These are phyloP conservation scores for Penicillium arizonense DNA, from an alignment of 495 filamentous ascomycete species.

Conservation along the genomic window DNA sequence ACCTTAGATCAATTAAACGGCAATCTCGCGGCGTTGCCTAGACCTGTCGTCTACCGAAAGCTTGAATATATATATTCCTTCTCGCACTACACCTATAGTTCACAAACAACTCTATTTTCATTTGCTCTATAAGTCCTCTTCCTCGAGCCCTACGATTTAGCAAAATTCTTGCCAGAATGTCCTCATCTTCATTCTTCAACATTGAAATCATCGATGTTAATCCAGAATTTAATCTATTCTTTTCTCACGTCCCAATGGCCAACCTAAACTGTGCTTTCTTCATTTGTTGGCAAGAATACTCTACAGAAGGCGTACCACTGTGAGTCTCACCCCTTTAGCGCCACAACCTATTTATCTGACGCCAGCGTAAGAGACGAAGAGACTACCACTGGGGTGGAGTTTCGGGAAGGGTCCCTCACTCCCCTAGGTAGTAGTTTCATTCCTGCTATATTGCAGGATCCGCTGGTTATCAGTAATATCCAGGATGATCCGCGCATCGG, in stretches of 20 bases:
- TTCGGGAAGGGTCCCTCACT: not conserved
- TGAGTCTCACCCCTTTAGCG: not conserved
- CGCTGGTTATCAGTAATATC: not conserved
- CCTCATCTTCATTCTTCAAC: not conserved
- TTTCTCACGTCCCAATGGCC: not conserved
- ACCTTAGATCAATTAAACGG: no score
- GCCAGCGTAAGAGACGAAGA: not conserved
- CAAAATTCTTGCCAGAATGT: not conserved
- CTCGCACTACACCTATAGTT: not conserved
- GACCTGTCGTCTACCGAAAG: not conserved
- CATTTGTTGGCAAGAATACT: constrained; percentile 1
- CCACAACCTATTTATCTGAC: not conserved
- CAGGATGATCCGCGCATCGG: not conserved
- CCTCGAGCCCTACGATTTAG: not conserved
- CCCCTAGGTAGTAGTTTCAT: not conserved
- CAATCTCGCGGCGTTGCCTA: not conserved
- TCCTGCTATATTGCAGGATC: not conserved
- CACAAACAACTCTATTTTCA: not conserved
- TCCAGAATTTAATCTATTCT: not conserved
- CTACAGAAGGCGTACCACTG: not conserved
- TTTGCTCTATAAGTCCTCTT: constrained; percentile 1
- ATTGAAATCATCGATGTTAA: not conserved
- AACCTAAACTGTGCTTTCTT: not conserved
- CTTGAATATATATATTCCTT: not conserved
- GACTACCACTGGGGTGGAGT: not conserved